Evolutionary conservation across 2,329 filamentous ascomycete species (phyloP).

Genomic region (Monosporascus sp.): DNA sequence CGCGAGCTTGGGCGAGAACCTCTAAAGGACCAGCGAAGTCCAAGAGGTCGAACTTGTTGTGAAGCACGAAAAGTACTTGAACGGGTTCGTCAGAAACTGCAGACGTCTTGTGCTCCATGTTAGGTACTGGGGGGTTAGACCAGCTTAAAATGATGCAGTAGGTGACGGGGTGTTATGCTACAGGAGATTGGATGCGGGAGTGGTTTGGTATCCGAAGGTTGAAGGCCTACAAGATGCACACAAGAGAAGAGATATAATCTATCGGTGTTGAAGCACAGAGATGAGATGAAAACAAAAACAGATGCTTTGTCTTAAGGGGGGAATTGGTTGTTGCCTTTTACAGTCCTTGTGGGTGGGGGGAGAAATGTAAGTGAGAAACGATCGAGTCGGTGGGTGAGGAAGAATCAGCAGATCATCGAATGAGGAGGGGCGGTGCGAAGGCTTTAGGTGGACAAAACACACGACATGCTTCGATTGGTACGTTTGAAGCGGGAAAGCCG

Average conservation of each 20-base stretch:
- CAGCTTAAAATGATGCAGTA: neutral
- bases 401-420: neutral
- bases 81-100: slow-evolving; percentile 55
- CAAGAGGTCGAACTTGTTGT: slow-evolving; percentile 54
- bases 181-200: neutral
- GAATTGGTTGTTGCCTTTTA: neutral
- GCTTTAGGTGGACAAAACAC: neutral
- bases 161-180: neutral
- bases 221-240: too few relatives aligned
- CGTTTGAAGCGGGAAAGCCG: neutral
- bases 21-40: slow-evolving; percentile 54
- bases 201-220: neutral
- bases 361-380: neutral
- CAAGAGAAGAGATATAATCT: neutral
- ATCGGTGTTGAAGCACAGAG: neutral
- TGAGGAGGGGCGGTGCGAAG: neutral
- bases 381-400: neutral
- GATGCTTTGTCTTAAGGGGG: neutral
- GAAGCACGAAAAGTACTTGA: slow-evolving; percentile 56
- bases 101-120: slow-evolving; percentile 54
- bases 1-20: slow-evolving; percentile 44
- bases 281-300: neutral
- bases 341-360: neutral
- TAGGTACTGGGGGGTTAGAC: neutral
- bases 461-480: neutral